Conservation (phyloP, 345 rosid genomes). For the Corchorus olitorius region DNA sequence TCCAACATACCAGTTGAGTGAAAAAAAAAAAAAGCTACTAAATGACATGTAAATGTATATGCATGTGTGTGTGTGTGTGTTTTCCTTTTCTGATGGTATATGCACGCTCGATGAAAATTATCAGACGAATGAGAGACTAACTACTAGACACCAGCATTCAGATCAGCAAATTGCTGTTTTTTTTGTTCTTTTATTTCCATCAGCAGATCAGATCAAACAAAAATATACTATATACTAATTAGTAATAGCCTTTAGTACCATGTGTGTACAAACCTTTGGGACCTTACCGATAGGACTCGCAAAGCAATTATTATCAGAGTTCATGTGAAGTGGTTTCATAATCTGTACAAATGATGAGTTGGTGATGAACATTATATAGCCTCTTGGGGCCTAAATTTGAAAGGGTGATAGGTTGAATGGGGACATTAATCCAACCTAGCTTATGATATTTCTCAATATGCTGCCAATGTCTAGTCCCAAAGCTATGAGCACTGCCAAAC, state of each 20-base stretch:
- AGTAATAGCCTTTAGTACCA: not conserved
- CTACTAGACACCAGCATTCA: constrained; percentile 7
- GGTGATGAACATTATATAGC: constrained; percentile 10
- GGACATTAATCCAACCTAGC: constrained; percentile 8
- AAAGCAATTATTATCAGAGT: not conserved
- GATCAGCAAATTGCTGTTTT: not conserved
- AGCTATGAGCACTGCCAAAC: constrained; percentile 3
- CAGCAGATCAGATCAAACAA: not conserved
- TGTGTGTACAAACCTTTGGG: not conserved
- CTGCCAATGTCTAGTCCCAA: not conserved
- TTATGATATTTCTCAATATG: not conserved
- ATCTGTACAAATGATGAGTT: constrained; percentile 7
- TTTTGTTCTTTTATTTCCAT: not conserved
- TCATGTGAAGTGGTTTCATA: constrained; percentile 20
- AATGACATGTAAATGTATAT: not conserved
- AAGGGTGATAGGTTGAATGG: constrained; percentile 21
- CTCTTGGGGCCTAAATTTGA: not conserved
- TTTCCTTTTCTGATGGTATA: not conserved
- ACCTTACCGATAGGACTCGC: not conserved
- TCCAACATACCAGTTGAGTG: constrained; percentile 11
- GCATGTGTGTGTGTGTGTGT: not conserved
- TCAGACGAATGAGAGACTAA: constrained; percentile 1
- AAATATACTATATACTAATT: not conserved
- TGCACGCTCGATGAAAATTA: not conserved
- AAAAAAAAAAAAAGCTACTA: not conserved